Conservation (phyloP, 805 yeast species). For the Saccharomycopsis fermentans region DNA sequence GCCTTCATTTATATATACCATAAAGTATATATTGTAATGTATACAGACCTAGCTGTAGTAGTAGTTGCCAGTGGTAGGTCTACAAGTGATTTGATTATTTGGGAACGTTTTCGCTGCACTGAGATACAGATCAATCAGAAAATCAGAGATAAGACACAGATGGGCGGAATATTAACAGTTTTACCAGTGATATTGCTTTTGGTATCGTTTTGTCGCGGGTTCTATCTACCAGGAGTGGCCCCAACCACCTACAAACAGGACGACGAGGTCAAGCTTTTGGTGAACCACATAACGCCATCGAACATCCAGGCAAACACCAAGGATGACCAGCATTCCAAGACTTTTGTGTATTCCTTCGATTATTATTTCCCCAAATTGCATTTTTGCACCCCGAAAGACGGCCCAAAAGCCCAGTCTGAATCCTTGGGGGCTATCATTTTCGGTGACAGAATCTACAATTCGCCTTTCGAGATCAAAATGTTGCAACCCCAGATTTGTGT, state of each 20-base stretch:
- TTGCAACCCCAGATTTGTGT: constrained; percentile 60
- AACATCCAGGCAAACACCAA: constrained; percentile 29
- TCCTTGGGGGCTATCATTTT: constrained; percentile 86
- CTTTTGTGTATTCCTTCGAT: constrained; percentile 63
- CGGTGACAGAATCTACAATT: constrained; percentile 91
- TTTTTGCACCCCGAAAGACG: constrained; percentile 69
- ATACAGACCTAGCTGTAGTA: too few species aligned
- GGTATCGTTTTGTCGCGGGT: constrained; percentile 22
- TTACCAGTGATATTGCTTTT: not conserved
- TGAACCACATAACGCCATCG: constrained; percentile 85
- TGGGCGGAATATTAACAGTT: not conserved
- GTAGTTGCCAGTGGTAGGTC: too few species aligned
- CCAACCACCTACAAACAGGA: constrained; percentile 78
- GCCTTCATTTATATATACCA: too few species aligned
- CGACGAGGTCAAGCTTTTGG: constrained; percentile 66
- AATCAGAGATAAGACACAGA: not conserved
- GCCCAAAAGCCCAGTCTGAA: constrained; percentile 56
- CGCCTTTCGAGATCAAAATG: constrained; percentile 81
- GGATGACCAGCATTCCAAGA: constrained; percentile 34
- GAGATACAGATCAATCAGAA: not conserved
- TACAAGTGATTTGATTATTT: too few species aligned
- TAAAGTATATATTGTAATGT: too few species aligned
- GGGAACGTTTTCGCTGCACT: too few species aligned
- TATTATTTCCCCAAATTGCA: constrained; percentile 77
- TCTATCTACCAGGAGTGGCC: constrained; percentile 93